Conservation (phyloP, 306 rosid species). For the Citrullus colocynthis region DNA sequence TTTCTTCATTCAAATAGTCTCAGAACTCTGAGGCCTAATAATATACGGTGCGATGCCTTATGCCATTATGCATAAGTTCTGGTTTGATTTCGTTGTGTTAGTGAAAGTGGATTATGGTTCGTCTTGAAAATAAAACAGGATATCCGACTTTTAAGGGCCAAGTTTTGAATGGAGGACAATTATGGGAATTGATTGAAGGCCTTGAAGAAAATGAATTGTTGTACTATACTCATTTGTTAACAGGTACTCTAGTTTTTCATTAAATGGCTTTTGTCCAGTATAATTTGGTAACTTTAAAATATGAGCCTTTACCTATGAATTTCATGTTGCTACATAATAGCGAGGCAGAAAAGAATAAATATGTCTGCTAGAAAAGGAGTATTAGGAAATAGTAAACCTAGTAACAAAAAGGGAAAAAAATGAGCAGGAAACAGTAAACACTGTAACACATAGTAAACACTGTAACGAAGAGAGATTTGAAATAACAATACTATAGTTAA, state of each 20-base stretch:
- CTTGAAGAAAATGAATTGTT: slow-evolving; percentile 58
- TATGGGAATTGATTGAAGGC: slow-evolving; percentile 67
- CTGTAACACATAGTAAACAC: no score
- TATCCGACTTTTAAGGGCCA: slow-evolving; percentile 84
- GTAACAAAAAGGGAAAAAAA: no score
- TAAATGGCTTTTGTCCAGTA: neutral
- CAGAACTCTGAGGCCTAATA: slow-evolving; percentile 27
- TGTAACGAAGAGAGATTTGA: no score
- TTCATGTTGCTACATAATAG: neutral
- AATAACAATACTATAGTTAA: no score
- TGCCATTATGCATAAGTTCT: slow-evolving; percentile 17
- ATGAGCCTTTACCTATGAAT: neutral
- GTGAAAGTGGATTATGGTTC: slow-evolving; percentile 16
- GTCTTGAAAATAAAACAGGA: slow-evolving; percentile 35
- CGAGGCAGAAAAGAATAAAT: neutral
- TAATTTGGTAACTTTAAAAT: neutral
- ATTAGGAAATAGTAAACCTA: no score
- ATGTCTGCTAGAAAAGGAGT: neutral
- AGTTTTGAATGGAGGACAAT: slow-evolving; percentile 68
- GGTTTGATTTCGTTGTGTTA: slow-evolving; percentile 16
- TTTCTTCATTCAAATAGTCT: slow-evolving; percentile 28
- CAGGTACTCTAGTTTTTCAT: slow-evolving; percentile 29
- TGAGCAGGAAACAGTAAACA: no score
- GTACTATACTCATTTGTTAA: slow-evolving; percentile 74
- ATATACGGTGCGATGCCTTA: slow-evolving; percentile 33